Evolutionary conservation across 2,329 filamentous ascomycete genomes (phyloP).

Genomic region (Exophiala phaeomuriformis): DNA sequence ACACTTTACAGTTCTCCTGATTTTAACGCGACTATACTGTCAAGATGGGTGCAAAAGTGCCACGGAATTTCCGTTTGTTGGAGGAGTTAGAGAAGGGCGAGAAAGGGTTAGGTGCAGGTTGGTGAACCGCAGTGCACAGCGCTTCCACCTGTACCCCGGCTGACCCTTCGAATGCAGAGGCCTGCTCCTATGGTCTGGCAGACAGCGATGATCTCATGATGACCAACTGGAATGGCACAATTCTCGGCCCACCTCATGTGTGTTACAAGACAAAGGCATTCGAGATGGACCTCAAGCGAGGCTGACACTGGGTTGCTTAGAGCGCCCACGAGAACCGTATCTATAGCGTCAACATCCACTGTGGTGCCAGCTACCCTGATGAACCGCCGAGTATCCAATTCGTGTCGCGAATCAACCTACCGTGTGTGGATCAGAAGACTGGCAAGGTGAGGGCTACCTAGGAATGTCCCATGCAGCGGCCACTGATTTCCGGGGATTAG

Average conservation of each 20-base stretch:
- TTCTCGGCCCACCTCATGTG: constrained; percentile 92
- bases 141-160: neutral
- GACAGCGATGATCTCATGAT: constrained; percentile 92
- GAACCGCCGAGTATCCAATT: constrained; percentile 84
- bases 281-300: neutral
- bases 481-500: constrained; percentile 33
- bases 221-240: constrained; percentile 98
- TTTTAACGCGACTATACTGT: neutral
- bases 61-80: constrained; percentile 89
- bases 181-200: constrained; percentile 92
- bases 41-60: constrained; percentile 65
- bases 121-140: constrained; percentile 27
- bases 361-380: constrained; percentile 82
- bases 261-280: constrained; percentile 33
- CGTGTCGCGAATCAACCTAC: constrained; percentile 91
- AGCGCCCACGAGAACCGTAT: constrained; percentile 98
- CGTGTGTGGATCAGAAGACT: constrained; percentile 73
- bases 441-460: constrained; percentile 53
- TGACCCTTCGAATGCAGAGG: constrained; percentile 53
- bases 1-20: neutral
- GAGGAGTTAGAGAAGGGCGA: constrained; percentile 99
- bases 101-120: constrained; percentile 89
- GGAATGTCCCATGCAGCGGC: neutral
- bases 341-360: constrained; percentile 96
- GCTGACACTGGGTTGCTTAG: constrained; percentile 39